Evolutionary conservation across 306 rosid genomes (phyloP).

Genomic region (Prunus kanzakura): DNA sequence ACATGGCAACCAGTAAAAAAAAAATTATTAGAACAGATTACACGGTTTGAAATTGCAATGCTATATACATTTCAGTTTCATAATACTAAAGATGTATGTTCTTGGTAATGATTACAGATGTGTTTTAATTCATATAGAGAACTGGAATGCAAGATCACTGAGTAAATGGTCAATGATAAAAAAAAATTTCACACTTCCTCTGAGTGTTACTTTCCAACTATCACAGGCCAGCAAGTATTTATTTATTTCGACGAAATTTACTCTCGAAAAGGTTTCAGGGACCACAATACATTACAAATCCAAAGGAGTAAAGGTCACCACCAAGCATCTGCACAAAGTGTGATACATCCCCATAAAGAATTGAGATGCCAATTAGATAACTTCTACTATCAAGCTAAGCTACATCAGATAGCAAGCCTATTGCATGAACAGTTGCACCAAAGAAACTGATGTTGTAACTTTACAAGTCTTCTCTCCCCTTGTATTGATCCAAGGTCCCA

Average conservation of each 20-base stretch:
- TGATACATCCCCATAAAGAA: not conserved
- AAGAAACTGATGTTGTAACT: not conserved
- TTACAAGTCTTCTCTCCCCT: constrained; percentile 11
- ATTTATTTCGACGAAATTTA: too few species aligned
- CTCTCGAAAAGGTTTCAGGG: not conserved
- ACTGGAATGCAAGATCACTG: not conserved
- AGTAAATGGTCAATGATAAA: not conserved
- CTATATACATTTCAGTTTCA: constrained; percentile 3
- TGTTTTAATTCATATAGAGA: not conserved
- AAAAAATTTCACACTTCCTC: not conserved
- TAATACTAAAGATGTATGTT: not conserved
- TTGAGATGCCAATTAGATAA: not conserved
- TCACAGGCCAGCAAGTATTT: not conserved
- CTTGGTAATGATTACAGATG: not conserved
- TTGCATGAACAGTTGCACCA: not conserved
- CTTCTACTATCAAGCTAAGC: not conserved
- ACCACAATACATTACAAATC: not conserved
- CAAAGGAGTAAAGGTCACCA: not conserved
- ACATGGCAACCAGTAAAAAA: constrained; percentile 11
- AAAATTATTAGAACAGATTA: constrained; percentile 23
- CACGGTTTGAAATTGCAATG: constrained; percentile 2
- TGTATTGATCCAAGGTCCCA: constrained; percentile 17
- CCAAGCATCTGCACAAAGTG: not conserved
- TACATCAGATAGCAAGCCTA: not conserved
- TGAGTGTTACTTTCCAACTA: not conserved